These are phyloP conservation scores for Croton setiger DNA, from an alignment of 441 rosid species.

Conservation along the genomic window DNA sequence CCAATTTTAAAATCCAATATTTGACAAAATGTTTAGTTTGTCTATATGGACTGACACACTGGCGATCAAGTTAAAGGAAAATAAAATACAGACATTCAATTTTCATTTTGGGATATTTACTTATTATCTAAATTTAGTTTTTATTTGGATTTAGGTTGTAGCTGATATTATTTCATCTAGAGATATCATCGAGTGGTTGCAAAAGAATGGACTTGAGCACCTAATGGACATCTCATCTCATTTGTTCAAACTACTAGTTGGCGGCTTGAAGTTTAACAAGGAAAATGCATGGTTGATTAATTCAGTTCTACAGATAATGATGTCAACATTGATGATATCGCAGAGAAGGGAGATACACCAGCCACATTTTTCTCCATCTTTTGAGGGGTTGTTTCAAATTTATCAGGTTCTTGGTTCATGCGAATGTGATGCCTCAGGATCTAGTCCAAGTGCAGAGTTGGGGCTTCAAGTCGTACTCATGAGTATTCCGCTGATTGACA, in stretches of 20 bases:
- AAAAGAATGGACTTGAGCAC: slow-evolving; percentile 70
- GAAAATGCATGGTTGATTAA: slow-evolving; percentile 37
- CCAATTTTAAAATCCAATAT: no score
- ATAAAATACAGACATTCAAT: background rate
- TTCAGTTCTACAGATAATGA: slow-evolving; percentile 48
- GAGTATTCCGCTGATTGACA: slow-evolving; percentile 65
- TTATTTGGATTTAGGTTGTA: slow-evolving; percentile 46
- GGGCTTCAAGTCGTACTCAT: slow-evolving; percentile 63
- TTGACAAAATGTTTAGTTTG: no score
- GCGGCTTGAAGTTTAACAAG: slow-evolving; percentile 42
- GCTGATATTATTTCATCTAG: slow-evolving; percentile 44
- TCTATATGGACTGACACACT: no score
- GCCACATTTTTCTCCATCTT: slow-evolving; percentile 71
- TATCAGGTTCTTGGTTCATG: slow-evolving; percentile 42
- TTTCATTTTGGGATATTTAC: background rate
- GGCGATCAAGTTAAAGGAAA: no score
- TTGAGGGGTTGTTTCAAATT: slow-evolving; percentile 58
- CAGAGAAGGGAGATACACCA: slow-evolving; percentile 64
- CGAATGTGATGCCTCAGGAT: slow-evolving; percentile 26
- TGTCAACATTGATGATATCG: slow-evolving; percentile 62
- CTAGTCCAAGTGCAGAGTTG: slow-evolving; percentile 40
- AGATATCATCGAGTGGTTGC: slow-evolving; percentile 69
- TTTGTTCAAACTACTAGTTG: slow-evolving; percentile 52
- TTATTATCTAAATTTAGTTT: slow-evolving; percentile 8
- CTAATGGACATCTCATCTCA: slow-evolving; percentile 63